These are phyloP conservation scores for Geosmithia flava DNA, from an alignment of 2,329 filamentous ascomycete genomes.

Conservation along the genomic window DNA sequence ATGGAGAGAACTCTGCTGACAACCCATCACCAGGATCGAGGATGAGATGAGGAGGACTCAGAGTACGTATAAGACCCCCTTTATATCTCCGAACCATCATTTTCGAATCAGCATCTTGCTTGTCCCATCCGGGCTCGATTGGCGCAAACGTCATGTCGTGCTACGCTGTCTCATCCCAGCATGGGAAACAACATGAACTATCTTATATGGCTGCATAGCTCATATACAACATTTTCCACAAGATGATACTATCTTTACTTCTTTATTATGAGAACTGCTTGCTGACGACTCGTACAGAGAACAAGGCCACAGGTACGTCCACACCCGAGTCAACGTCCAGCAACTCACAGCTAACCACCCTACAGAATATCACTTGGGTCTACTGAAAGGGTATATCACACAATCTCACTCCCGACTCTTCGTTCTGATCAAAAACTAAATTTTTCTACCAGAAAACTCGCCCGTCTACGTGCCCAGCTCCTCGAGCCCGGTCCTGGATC, in stretches of 20 bases:
- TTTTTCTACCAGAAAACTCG: constrained; percentile 62
- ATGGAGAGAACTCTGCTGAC: neutral
- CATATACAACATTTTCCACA: too few species aligned
- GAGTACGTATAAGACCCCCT: constrained; percentile 46
- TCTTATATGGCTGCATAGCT: too few species aligned
- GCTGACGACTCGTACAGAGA: constrained; percentile 50
- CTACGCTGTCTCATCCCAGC: too few species aligned
- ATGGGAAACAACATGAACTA: too few species aligned
- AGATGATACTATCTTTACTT: too few species aligned
- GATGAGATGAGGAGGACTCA: constrained; percentile 99
- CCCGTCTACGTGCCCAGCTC: constrained; percentile 84
- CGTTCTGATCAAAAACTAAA: neutral
- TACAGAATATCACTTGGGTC: constrained; percentile 84
- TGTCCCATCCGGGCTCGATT: too few species aligned
- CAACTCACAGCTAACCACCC: constrained; percentile 21
- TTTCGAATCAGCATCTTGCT: neutral
- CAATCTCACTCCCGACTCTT: neutral
- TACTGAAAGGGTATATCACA: constrained; percentile 72
- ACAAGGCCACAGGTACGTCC: constrained; percentile 88
- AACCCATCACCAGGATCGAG: constrained; percentile 63
- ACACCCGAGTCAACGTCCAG: neutral
- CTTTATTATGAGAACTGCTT: neutral
- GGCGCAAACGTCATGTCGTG: too few species aligned
- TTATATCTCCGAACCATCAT: neutral
- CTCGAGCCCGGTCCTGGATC: constrained; percentile 77